These are phyloP conservation scores for Candida sojae DNA, from an alignment of 1,139 yeast species.

Conservation along the genomic window DNA sequence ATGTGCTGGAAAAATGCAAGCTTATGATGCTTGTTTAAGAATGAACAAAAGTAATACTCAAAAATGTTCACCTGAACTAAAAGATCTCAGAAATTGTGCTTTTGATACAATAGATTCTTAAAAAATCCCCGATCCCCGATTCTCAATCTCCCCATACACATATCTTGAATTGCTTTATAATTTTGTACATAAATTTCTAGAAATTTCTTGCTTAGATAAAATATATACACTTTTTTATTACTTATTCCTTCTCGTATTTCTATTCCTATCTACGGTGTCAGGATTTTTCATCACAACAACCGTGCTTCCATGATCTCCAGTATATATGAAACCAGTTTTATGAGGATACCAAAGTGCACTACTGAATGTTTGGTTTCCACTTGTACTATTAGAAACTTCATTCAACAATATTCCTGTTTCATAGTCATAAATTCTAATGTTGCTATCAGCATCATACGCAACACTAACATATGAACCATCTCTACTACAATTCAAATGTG, in stretches of 20 bases:
- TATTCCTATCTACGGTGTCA: conserved; percentile 2
- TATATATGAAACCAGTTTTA: conserved; percentile 34
- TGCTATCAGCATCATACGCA: conserved; percentile 43
- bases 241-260: not conserved
- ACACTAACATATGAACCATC: conserved; percentile 50
- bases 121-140: too few species aligned
- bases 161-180: not conserved
- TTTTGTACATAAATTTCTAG: not conserved
- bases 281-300: conserved; percentile 24
- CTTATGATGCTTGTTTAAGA: conserved; percentile 61
- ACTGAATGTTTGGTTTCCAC: conserved; percentile 38
- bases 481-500: conserved; percentile 41
- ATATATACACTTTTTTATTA: not conserved
- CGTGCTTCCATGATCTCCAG: conserved; percentile 37
- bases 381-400: conserved; percentile 38
- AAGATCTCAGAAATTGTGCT: conserved; percentile 40
- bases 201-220: not conserved
- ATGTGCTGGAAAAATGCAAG: conserved; percentile 56
- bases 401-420: conserved; percentile 29
- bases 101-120: conserved; percentile 22
- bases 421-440: conserved; percentile 41
- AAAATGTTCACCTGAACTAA: conserved; percentile 38
- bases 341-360: conserved; percentile 45
- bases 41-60: conserved; percentile 34
- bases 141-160: too few species aligned